Evolutionary conservation across 2,329 filamentous ascomycete genomes (phyloP), one percentile per base, ranked within the genome.

Genomic region (Phialophora chinensis): DNA sequence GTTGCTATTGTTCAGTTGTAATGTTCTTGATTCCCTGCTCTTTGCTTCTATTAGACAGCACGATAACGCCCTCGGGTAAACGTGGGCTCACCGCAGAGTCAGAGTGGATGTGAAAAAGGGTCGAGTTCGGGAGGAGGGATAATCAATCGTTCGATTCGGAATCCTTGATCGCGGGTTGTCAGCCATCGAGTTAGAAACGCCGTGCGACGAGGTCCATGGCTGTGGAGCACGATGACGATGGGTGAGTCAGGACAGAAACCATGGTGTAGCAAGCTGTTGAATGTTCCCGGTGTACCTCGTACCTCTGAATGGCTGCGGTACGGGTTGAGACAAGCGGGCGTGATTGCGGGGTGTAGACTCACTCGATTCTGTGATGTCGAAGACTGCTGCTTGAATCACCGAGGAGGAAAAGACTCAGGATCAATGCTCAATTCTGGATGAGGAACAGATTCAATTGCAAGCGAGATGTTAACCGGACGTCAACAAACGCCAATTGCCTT

Each of bases 1-100:
- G 38, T 70, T 56, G 42, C 27, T 31, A 31, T 8, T 6, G 5
- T 31, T 25, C 38, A n/a, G 38, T 7, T 29, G n/a, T 49, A 10
- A 11, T 54, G n/a, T 61, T n/a, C 47, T 20, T 49, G 53, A 57
- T 53, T n/a, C 53, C n/a, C 54, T 62, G 23, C 12, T 27, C n/a
- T 33, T 58, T 23, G 31, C 6, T n/a, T 49, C 25, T 65, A 4
- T 55, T 29, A 20, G 20, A 61, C 10, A 5, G 12, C 29, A 58
- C 10, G n/a, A 5, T 44, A n/a, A 3, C 7, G 38, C 38, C 17
- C 6, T 44, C 17, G 17, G 38, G 17, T 3, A 2, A 1, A 3
- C 14, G 17, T n/a, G 17, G 17, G 38, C 38, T 44, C 38, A 44
- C 38, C 38, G 38, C 38, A 44, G 17, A n/a, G 38, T 42, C 38